Conservation (phyloP, 2,329 filamentous ascomycete species). For the Nemania diffusa region DNA sequence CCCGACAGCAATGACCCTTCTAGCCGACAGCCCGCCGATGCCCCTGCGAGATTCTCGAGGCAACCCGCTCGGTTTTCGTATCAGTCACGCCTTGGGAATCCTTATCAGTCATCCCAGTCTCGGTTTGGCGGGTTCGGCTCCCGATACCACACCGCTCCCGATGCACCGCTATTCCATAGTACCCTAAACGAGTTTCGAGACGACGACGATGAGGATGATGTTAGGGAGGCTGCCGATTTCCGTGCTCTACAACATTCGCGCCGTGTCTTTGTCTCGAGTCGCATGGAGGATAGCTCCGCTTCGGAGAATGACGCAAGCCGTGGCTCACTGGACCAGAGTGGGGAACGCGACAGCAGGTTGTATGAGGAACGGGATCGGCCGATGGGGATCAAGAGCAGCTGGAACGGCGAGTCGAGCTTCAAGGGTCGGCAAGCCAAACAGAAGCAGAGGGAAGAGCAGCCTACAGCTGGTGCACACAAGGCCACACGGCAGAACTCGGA, state of each 20-base stretch:
- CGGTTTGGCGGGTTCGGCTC: conserved; percentile 88
- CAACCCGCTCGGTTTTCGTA: conserved; percentile 48
- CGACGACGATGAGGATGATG: conserved; percentile 92
- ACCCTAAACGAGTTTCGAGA: conserved; percentile 90
- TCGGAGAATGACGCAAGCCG: conserved; percentile 77
- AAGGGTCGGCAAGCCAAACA: conserved; percentile 53
- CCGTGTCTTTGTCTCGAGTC: conserved; percentile 85
- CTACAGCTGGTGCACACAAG: conserved; percentile 44
- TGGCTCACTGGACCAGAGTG: conserved; percentile 64
- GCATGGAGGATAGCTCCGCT: conserved; percentile 86
- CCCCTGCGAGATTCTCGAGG: conserved; percentile 44
- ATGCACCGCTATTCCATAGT: conserved; percentile 94
- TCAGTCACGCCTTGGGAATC: conserved; percentile 66
- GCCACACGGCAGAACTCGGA: conserved; percentile 49
- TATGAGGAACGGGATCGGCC: conserved; percentile 60
- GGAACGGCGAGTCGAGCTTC: conserved; percentile 66
- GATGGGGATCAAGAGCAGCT: conserved; percentile 71
- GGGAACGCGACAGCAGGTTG: conserved; percentile 58
- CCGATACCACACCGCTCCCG: conserved; percentile 75
- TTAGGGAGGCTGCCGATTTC: conserved; percentile 92
- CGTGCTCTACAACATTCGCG: conserved; percentile 91
- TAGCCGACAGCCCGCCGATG: conserved; percentile 49
- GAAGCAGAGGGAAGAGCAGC: conserved; percentile 55
- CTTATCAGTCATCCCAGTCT: conserved; percentile 78
- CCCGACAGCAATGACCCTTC: conserved; percentile 59